Percentiles rank a stretch among this genome's conserved stretches.
These are phyloP conservation scores for Hebeloma cylindrosporum DNA, from an alignment of 768 basidiomycete genomes.

Conservation along the genomic window DNA sequence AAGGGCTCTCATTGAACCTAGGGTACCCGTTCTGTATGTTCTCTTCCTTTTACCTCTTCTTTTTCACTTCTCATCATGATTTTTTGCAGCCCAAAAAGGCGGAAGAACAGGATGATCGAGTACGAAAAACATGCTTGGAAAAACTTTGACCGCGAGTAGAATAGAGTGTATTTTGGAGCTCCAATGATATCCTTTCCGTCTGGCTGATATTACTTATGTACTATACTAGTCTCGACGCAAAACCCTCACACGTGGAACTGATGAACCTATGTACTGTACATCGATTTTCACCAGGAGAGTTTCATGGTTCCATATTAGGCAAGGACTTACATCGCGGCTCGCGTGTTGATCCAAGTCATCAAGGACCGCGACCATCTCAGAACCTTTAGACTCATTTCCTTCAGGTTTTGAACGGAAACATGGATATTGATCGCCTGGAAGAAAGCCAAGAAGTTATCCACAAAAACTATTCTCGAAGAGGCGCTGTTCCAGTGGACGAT, in stretches of 20 bases:
- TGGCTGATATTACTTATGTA: neutral
- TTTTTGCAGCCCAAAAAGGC: conserved; percentile 49
- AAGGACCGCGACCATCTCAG: conserved; percentile 6
- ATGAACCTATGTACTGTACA: neutral
- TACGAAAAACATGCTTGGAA: conserved; percentile 85
- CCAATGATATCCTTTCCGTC: conserved; percentile 1
- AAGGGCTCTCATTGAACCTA: conserved; percentile 83
- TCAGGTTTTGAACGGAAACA: too few species aligned
- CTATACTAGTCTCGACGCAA: too few species aligned
- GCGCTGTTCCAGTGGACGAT: conserved; percentile 60
- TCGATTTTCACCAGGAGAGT: neutral
- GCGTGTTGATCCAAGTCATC: neutral
- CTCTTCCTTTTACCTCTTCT: neutral
- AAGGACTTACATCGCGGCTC: conserved; percentile 1
- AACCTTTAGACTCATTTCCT: conserved; percentile 5
- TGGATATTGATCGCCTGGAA: conserved; percentile 45
- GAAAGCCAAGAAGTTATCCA: conserved; percentile 29
- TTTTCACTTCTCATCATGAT: too few species aligned
- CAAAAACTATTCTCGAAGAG: conserved; percentile 23
- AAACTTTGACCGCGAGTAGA: conserved; percentile 50
- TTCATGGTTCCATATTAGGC: conserved; percentile 6
- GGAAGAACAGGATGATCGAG: conserved; percentile 53
- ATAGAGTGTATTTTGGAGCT: too few species aligned
- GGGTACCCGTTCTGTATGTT: conserved; percentile 73
- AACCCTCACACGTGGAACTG: too few species aligned